Conservation (phyloP, 176 grass and related monocot genomes). For the Eremochloa ophiuroides region DNA sequence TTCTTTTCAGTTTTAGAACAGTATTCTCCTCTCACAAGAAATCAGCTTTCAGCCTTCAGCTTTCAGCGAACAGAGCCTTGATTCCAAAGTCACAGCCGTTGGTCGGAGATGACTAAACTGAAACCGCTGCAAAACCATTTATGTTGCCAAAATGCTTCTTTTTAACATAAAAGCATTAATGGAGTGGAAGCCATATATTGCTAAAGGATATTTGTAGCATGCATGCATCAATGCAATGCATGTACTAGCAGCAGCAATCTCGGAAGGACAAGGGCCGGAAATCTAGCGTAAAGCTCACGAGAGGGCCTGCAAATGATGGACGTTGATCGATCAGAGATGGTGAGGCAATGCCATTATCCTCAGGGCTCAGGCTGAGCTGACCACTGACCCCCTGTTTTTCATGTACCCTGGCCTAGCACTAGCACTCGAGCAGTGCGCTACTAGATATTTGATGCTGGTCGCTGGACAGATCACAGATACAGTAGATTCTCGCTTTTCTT, state of each 20-base stretch:
- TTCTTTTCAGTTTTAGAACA: too few relatives aligned
- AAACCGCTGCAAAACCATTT: not conserved
- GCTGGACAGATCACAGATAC: not conserved
- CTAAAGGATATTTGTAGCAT: not conserved
- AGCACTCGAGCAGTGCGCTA: not conserved
- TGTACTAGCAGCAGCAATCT: not conserved
- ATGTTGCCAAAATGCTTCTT: not conserved
- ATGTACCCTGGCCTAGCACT: not conserved
- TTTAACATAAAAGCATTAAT: too few relatives aligned
- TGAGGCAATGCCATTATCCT: conserved; percentile 17
- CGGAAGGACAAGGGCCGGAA: not conserved
- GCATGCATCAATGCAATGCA: too few relatives aligned
- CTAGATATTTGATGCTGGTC: not conserved
- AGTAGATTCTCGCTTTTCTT: not conserved
- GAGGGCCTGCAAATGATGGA: conserved; percentile 12
- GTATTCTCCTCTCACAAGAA: too few relatives aligned
- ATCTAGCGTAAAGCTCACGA: conserved; percentile 9
- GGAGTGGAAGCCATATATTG: not conserved
- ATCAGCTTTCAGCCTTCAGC: too few relatives aligned
- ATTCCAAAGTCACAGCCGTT: not conserved
- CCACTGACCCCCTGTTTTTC: not conserved
- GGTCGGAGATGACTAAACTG: not conserved
- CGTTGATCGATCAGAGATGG: not conserved
- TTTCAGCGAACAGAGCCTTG: too few relatives aligned
- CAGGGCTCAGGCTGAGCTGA: conserved; percentile 10